Base-by-base conservation (phyloP, 495 filamentous ascomycete genomes). In the Extremus antarcticus region DNA sequence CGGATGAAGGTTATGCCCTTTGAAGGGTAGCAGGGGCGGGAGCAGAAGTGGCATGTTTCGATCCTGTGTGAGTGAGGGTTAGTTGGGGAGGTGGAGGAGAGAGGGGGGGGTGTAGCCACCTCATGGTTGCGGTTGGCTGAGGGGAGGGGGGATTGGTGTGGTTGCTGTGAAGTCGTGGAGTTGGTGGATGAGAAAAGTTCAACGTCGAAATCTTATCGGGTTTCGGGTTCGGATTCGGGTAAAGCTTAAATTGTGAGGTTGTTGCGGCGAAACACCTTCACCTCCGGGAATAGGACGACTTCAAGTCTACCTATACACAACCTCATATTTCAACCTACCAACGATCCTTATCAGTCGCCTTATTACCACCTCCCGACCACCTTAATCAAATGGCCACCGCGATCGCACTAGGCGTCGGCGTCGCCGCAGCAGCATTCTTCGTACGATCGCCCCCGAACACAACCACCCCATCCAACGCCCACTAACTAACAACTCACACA, bases 31-130 rank as follows among this genome's bases (percentile, higher is more conserved):
- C 81, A 78, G 29, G 90, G 90, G 65, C 75, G 75, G 55, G 84
- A 88, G 74, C 90, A 96, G 74, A 94, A 94, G 67, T 88, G 88
- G 68, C 90, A 95, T 51, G 85, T 88, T 71, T 94, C 89, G 68
- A 95, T 80, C 70, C 82, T 84, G 47, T 40, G n/a, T n/a, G n/a
- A n/a, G n/a, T n/a, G n/a, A n/a, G 4, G 16, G 20, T 2, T 19
- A 17, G 25, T n/a, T n/a, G n/a, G n/a, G n/a, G n/a, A n/a, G n/a
- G n/a, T n/a, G n/a, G n/a, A n/a, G n/a, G n/a, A n/a, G n/a, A n/a
- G n/a, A n/a, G n/a, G n/a, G n/a, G 4, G 29, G 29, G 4, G 29
- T 35, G 13, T 35, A 35, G 13, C 10, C 41, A 52, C 50, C 50
- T 57, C 53, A 56, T 56, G 53, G 22, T 50, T 48, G 45, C 53